A percentile compares a stretch with the other conserved stretches of the same genome.
These are phyloP conservation scores for Aspergillus tanneri DNA, from an alignment of 2,329 filamentous ascomycete genomes.

Conservation along the genomic window DNA sequence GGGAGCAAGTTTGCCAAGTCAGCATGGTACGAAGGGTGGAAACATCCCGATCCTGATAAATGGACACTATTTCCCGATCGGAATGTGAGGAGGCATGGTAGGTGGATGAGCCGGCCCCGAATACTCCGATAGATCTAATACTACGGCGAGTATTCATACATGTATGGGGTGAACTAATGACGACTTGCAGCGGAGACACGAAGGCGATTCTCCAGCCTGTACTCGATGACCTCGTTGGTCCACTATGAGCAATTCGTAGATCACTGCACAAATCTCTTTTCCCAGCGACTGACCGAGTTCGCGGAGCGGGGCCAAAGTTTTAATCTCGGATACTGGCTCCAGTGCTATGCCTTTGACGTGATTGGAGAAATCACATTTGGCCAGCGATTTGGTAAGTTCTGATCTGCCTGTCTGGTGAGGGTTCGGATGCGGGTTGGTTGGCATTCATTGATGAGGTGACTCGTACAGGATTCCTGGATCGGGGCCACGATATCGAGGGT, in stretches of 20 bases:
- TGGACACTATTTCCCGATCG: conserved; percentile 37
- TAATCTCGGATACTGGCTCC: conserved; percentile 42
- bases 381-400: conserved; percentile 26
- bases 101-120: not conserved
- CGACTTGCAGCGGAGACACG: conserved; percentile 29
- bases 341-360: conserved; percentile 43
- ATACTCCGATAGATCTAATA: conserved; percentile 7
- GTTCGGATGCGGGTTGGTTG: too few species aligned
- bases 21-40: conserved; percentile 37
- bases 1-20: conserved; percentile 43
- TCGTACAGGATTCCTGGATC: conserved; percentile 46
- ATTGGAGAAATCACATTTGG: conserved; percentile 53
- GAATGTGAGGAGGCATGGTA: conserved; percentile 40
- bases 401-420: conserved; percentile 13
- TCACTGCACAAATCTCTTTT: conserved; percentile 47
- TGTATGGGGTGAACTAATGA: not conserved
- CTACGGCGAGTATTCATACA: not conserved
- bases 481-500: conserved; percentile 47
- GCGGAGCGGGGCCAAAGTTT: conserved; percentile 30
- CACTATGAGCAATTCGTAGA: conserved; percentile 53
- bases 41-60: conserved; percentile 27
- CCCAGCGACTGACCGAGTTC: conserved; percentile 39
- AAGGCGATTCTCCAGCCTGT: conserved; percentile 46
- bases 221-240: conserved; percentile 51
- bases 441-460: too few species aligned